A percentile compares a stretch with the other conserved stretches of the same genome.
phyloP scores from a whole-genome alignment of 2,329 filamentous ascomycete genomes.

The Rutstroemia sydowiana region DNA sequence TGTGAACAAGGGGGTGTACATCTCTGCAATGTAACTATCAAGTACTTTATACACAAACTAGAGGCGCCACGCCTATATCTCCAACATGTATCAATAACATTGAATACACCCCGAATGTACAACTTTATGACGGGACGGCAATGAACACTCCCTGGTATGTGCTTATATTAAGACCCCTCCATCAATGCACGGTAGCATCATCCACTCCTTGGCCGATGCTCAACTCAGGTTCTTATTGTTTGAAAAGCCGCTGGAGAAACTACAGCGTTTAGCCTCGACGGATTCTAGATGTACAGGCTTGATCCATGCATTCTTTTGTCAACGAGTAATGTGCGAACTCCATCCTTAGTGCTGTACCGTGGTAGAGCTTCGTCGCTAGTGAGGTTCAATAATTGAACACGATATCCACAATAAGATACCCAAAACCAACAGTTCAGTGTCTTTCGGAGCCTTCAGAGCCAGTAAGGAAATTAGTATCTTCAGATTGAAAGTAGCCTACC shows the following conservation, averaged over 20 bases:
- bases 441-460: no score
- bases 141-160: constrained; percentile 23
- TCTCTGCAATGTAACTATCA: constrained; percentile 6
- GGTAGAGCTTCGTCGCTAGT: no score
- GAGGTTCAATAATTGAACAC: constrained; percentile 3
- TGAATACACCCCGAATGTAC: no score
- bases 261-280: neutral
- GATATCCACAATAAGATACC: neutral
- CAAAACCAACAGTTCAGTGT: neutral
- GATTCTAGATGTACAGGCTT: constrained; percentile 4
- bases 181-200: constrained; percentile 9
- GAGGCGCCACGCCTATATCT: constrained; percentile 3
- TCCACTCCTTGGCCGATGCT: constrained; percentile 8
- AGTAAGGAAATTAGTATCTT: no score
- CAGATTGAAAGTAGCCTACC: no score
- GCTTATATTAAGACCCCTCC: constrained; percentile 8
- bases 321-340: constrained; percentile 11
- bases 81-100: constrained; percentile 2
- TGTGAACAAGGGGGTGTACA: constrained; percentile 13
- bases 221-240: constrained; percentile 3
- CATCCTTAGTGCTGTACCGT: no score
- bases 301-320: constrained; percentile 7
- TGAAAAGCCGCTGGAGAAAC: constrained; percentile 4
- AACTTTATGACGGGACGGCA: constrained; percentile 14
- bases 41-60: constrained; percentile 16